phyloP scores from a whole-genome alignment of 371 early-diverging fungal genomes.

The Saksenaea oblongispora region DNA sequence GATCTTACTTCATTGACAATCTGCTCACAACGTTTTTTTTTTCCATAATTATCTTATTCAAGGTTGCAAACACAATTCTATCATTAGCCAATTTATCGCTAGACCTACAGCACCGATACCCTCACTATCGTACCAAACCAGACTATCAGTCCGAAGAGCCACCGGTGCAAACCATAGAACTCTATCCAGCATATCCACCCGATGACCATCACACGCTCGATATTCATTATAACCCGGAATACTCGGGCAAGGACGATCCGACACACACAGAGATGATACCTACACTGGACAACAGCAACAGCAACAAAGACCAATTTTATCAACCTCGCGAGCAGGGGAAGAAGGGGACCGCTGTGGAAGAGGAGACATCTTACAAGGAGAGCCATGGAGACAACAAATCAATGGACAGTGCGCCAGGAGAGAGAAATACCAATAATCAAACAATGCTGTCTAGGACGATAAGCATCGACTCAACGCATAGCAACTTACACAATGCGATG shows the following conservation, averaged over 20 bases:
- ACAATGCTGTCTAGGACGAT: neutral
- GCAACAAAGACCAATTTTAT: neutral
- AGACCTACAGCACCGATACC: neutral
- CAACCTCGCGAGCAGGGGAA: conserved; percentile 1
- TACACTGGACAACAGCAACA: neutral
- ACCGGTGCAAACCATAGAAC: neutral
- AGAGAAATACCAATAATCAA: neutral
- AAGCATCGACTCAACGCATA: neutral
- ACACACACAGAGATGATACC: neutral
- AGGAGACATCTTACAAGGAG: conserved; percentile 1
- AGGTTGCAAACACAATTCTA: conserved; percentile 13
- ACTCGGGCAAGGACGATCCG: neutral
- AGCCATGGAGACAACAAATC: neutral
- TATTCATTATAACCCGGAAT: neutral
- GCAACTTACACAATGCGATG: neutral
- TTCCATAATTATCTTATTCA: conserved; percentile 1
- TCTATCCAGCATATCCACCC: neutral
- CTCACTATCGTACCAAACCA: neutral
- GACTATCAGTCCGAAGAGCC: neutral
- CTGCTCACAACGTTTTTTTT: neutral
- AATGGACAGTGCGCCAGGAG: conserved; percentile 3
- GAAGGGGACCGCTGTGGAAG: neutral
- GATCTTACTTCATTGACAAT: neutral
- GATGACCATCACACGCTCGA: neutral
- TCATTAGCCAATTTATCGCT: conserved; percentile 4